Conservation (phyloP, 148 eudicot genomes). For the Chenopodium album region DNA sequence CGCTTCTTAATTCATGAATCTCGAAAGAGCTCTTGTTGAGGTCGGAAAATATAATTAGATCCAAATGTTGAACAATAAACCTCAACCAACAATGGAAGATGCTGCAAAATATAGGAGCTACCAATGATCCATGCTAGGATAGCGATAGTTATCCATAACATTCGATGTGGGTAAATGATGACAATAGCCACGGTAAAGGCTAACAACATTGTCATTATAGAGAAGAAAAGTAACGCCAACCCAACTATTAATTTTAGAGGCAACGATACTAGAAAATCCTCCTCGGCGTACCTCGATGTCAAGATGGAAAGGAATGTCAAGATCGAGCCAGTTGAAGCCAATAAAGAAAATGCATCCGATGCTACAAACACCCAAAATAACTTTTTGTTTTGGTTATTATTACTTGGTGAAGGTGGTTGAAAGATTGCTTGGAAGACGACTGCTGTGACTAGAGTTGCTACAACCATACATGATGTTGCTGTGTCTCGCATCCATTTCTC, state of each 20-base stretch:
- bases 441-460: slow-evolving; percentile 32
- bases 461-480: slow-evolving; percentile 36
- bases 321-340: not conserved
- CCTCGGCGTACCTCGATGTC: slow-evolving; percentile 32
- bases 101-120: not conserved
- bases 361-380: slow-evolving; percentile 7
- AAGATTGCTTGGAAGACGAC: slow-evolving; percentile 8
- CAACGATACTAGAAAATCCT: slow-evolving; percentile 22
- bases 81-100: not conserved
- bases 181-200: not conserved
- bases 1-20: not conserved
- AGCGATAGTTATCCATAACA: not conserved
- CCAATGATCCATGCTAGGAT: not conserved
- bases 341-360: not conserved
- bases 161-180: not conserved
- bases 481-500: slow-evolving; percentile 16
- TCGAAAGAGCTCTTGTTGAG: not conserved
- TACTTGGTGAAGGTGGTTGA: slow-evolving; percentile 4
- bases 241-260: not conserved
- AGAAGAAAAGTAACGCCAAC: not conserved
- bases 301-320: slow-evolving; percentile 35
- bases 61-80: not conserved
- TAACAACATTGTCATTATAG: not conserved
- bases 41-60: not conserved
- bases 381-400: slow-evolving; percentile 17